Evolutionary conservation across 805 yeast species (phyloP).

Genomic region (Candida dajiaensis): DNA sequence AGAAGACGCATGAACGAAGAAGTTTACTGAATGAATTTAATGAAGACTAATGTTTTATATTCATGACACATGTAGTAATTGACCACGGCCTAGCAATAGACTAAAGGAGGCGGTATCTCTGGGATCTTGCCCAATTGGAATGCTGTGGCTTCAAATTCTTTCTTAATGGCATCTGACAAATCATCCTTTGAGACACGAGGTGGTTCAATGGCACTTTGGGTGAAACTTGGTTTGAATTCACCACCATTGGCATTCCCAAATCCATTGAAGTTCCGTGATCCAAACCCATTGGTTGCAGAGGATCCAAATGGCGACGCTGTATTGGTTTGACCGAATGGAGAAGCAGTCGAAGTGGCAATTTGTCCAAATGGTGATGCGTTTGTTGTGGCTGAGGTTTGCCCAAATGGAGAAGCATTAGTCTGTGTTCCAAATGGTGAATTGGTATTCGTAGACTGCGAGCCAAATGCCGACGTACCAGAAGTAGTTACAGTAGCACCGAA

Average conservation of each 20-base stretch:
- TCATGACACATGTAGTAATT: background rate
- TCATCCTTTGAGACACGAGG: conserved; percentile 29
- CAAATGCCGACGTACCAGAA: conserved; percentile 1
- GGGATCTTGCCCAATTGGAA: conserved; percentile 66
- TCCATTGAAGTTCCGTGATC: background rate
- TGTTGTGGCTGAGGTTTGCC: conserved; percentile 1
- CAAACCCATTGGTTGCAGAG: conserved; percentile 4
- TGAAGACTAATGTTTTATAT: background rate
- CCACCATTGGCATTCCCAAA: conserved; percentile 8
- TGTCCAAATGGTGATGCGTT: conserved; percentile 22
- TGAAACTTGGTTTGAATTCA: conserved; percentile 17
- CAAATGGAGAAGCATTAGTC: conserved; percentile 4
- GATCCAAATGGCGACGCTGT: background rate
- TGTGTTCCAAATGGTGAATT: conserved; percentile 2
- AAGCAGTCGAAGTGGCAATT: conserved; percentile 2
- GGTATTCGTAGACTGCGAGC: background rate
- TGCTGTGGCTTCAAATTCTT: conserved; percentile 39
- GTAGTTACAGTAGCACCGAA: conserved; percentile 1
- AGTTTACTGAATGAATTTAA: background rate
- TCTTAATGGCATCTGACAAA: conserved; percentile 36
- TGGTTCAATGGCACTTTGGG: conserved; percentile 30
- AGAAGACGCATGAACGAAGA: conserved; percentile 7
- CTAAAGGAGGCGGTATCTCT: conserved; percentile 64
- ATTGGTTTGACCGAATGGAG: background rate
- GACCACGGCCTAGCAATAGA: conserved; percentile 28